Percentiles rank a stretch among this genome's conserved stretches.
These are phyloP conservation scores for Cryptosporidium sp. DNA, from an alignment of 169 alveolate species.

Conservation along the genomic window DNA sequence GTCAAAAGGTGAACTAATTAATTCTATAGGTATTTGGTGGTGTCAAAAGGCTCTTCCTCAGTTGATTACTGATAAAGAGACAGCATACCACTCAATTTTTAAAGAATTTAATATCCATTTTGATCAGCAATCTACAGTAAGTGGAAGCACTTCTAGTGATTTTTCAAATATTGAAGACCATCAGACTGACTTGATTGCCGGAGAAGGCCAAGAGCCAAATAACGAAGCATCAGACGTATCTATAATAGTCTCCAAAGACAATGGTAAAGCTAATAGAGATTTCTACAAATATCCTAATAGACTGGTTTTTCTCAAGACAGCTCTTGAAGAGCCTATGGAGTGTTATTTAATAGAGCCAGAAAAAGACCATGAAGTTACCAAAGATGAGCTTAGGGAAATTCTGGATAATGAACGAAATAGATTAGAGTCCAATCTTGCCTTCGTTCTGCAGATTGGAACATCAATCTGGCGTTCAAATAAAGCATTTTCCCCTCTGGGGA, in stretches of 20 bases:
- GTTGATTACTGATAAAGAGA: slow-evolving; percentile 62
- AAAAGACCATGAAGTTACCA: neutral
- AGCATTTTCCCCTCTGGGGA: slow-evolving; percentile 47
- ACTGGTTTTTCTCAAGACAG: slow-evolving; percentile 41
- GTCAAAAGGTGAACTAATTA: slow-evolving; percentile 24
- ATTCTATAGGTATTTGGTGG: slow-evolving; percentile 66
- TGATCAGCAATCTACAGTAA: slow-evolving; percentile 10
- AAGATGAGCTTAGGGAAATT: slow-evolving; percentile 36
- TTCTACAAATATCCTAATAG: slow-evolving; percentile 28
- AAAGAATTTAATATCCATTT: slow-evolving; percentile 21
- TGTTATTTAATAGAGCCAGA: slow-evolving; percentile 19
- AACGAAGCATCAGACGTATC: neutral
- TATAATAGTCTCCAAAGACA: neutral
- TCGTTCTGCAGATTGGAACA: slow-evolving; percentile 29
- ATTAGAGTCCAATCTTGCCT: slow-evolving; percentile 57
- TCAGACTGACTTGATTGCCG: neutral
- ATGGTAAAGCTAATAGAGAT: neutral
- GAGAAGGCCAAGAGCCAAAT: neutral
- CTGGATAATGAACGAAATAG: slow-evolving; percentile 54
- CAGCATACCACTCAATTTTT: slow-evolving; percentile 49
- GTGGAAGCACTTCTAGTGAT: neutral
- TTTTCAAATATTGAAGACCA: neutral
- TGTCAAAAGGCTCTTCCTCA: slow-evolving; percentile 74
- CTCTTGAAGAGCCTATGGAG: slow-evolving; percentile 27
- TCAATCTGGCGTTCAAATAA: slow-evolving; percentile 48